Evolutionary conservation across 768 basidiomycete species (phyloP).

Genomic region (Phanerodontia chrysosporium): DNA sequence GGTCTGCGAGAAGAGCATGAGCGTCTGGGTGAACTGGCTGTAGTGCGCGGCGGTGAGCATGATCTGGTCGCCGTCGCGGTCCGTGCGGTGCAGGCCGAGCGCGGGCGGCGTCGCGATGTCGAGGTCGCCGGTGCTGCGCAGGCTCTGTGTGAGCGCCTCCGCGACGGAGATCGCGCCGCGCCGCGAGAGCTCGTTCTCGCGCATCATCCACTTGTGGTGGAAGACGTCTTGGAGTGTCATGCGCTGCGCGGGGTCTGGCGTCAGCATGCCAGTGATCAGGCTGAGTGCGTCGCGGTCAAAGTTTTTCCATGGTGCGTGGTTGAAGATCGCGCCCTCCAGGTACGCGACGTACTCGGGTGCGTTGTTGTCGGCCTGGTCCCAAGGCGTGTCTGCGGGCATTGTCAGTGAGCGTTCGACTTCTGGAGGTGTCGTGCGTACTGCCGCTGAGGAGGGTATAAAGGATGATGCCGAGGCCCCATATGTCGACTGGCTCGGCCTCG

Average conservation of each 20-base stretch:
- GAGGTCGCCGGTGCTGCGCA: constrained; percentile 73
- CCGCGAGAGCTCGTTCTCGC: constrained; percentile 65
- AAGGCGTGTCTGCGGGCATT: constrained; percentile 80
- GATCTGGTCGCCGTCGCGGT: constrained; percentile 54
- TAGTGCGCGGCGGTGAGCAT: constrained; percentile 54
- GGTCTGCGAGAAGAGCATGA: constrained; percentile 85
- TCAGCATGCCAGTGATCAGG: constrained; percentile 70
- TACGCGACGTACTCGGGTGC: constrained; percentile 82
- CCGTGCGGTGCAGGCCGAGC: constrained; percentile 24
- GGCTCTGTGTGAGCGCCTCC: constrained; percentile 60
- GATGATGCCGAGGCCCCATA: constrained; percentile 95
- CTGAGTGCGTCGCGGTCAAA: constrained; percentile 57
- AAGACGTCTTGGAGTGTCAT: constrained; percentile 57
- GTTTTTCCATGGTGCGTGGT: constrained; percentile 75
- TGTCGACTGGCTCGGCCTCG: constrained; percentile 88
- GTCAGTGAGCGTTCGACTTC: neutral
- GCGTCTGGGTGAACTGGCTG: constrained; percentile 75
- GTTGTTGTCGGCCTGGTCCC: constrained; percentile 87
- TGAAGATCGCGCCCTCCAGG: constrained; percentile 66
- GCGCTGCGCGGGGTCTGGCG: constrained; percentile 63
- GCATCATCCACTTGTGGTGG: constrained; percentile 70
- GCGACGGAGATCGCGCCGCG: constrained; percentile 52
- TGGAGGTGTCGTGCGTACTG: constrained; percentile 50
- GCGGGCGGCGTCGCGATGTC: constrained; percentile 57
- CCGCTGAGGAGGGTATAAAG: constrained; percentile 87